Conservation (phyloP, 2,329 filamentous ascomycete species). For the Mollisiaceae sp. region DNA sequence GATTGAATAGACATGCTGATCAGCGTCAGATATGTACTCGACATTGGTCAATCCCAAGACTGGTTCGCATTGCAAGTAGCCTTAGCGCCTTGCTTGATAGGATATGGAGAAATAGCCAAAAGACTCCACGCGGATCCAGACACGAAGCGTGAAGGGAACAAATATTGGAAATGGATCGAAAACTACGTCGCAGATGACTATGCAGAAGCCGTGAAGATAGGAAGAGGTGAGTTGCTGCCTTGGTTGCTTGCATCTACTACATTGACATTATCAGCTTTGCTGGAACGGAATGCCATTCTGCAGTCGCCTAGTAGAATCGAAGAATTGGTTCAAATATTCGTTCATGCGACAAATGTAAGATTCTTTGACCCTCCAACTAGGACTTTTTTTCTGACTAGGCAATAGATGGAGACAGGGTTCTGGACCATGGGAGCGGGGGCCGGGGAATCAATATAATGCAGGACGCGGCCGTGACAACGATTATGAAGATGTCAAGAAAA, state of each 20-base stretch:
- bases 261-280: conserved; percentile 56
- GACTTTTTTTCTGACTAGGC: conserved; percentile 9
- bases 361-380: neutral
- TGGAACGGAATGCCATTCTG: conserved; percentile 75
- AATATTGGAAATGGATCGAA: conserved; percentile 89
- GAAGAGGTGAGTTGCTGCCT: conserved; percentile 61
- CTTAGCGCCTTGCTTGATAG: conserved; percentile 86
- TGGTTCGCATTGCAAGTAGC: conserved; percentile 86
- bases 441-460: neutral
- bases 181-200: conserved; percentile 88
- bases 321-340: conserved; percentile 82
- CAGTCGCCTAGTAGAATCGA: conserved; percentile 80
- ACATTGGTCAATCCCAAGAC: conserved; percentile 85
- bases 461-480: neutral
- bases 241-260: neutral
- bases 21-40: conserved; percentile 73
- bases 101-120: conserved; percentile 80
- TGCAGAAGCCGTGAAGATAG: conserved; percentile 69
- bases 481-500: neutral
- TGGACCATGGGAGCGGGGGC: conserved; percentile 67
- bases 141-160: conserved; percentile 69
- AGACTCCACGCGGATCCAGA: conserved; percentile 67
- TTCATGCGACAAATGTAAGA: conserved; percentile 80
- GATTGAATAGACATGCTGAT: neutral
- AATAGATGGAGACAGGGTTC: conserved; percentile 73